These are phyloP conservation scores for Pichia sp. DNA, from an alignment of 1,139 yeast species.

Conservation along the genomic window DNA sequence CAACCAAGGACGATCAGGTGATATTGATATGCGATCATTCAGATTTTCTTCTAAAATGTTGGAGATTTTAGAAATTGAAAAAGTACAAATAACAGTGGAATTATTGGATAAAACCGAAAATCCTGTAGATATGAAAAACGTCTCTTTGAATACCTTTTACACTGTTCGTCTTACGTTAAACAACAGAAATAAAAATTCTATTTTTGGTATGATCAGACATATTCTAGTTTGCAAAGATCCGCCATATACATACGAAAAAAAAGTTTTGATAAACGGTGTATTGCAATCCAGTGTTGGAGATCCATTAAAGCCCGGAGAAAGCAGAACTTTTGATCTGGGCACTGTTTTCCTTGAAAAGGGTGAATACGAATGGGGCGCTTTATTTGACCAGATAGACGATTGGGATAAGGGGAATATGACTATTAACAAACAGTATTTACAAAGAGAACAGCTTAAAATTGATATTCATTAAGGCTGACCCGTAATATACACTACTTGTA, in stretches of 20 bases:
- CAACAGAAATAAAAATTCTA: constrained; percentile 33
- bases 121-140: constrained; percentile 13
- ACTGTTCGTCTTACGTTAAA: constrained; percentile 36
- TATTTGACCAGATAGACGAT: constrained; percentile 42
- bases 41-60: constrained; percentile 51
- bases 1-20: constrained; percentile 38
- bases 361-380: constrained; percentile 70
- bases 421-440: constrained; percentile 22
- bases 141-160: constrained; percentile 41
- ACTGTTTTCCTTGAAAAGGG: constrained; percentile 61
- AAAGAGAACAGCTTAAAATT: constrained; percentile 22
- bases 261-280: constrained; percentile 54
- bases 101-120: constrained; percentile 18
- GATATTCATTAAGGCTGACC: constrained; percentile 11
- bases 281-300: constrained; percentile 44
- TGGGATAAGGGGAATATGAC: constrained; percentile 12
- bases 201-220: constrained; percentile 59
- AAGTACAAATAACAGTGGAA: constrained; percentile 33
- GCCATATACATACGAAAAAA: constrained; percentile 36
- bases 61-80: constrained; percentile 39
- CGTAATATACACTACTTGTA: too few relatives aligned
- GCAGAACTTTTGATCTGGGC: constrained; percentile 37
- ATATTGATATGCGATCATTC: constrained; percentile 57
- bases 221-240: constrained; percentile 39
- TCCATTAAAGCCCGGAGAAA: constrained; percentile 35